phyloP scores from a whole-genome alignment of 2,329 filamentous ascomycete genomes.

The Exophiala sp. region DNA sequence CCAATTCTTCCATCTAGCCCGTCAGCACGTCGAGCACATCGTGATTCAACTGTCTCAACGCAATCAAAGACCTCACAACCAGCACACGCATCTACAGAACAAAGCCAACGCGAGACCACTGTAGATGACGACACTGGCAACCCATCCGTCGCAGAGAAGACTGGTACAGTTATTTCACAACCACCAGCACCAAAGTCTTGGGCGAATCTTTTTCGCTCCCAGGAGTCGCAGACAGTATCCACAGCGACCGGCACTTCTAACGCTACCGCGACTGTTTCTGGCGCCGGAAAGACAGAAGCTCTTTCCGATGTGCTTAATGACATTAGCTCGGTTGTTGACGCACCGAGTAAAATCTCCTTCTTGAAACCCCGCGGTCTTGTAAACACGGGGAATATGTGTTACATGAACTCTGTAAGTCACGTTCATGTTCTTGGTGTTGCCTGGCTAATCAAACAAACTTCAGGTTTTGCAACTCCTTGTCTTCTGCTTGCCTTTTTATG shows the following conservation, averaged over 20 bases:
- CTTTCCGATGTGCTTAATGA: constrained; percentile 70
- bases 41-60: constrained; percentile 35
- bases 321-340: constrained; percentile 59
- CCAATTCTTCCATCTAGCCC: constrained; percentile 40
- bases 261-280: constrained; percentile 32
- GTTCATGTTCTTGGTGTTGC: background rate
- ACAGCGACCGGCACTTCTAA: constrained; percentile 28
- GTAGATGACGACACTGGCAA: constrained; percentile 8
- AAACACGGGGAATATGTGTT: constrained; percentile 98
- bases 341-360: constrained; percentile 61
- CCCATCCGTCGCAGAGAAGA: constrained; percentile 30
- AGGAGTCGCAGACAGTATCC: constrained; percentile 35
- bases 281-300: constrained; percentile 48
- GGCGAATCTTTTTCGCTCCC: constrained; percentile 60
- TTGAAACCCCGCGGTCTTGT: constrained; percentile 88
- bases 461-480: constrained; percentile 92
- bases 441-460: background rate
- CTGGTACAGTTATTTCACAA: constrained; percentile 38
- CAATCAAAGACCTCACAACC: constrained; percentile 32
- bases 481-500: constrained; percentile 89
- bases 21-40: constrained; percentile 34
- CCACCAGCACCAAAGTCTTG: constrained; percentile 56
- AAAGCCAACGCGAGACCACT: constrained; percentile 4
- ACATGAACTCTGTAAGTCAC: constrained; percentile 90
- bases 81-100: constrained; percentile 11